Conservation (phyloP, 2,329 filamentous ascomycete genomes). For the Lachnellula cervina region DNA sequence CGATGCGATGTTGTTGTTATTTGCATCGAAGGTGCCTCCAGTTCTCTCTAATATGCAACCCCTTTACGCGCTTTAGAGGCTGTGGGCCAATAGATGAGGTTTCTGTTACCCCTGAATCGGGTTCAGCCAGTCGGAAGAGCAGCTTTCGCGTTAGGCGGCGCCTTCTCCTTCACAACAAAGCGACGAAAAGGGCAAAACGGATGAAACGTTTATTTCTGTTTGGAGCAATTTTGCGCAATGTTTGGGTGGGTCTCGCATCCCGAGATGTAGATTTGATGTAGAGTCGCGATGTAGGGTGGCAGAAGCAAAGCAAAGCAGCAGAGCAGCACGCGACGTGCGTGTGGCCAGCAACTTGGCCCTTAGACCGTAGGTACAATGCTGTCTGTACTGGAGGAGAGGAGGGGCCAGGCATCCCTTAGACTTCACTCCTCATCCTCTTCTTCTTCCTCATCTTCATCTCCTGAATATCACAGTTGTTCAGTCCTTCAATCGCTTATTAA, state of each 20-base stretch:
- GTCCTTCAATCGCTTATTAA: neutral
- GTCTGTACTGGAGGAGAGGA: conserved; percentile 2
- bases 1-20: conserved; percentile 17
- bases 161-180: conserved; percentile 27
- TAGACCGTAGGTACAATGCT: conserved; percentile 5
- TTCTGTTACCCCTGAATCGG: conserved; percentile 11
- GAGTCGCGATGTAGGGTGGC: conserved; percentile 20
- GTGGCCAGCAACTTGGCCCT: conserved; percentile 8
- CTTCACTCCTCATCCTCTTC: neutral
- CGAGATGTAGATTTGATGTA: conserved; percentile 14
- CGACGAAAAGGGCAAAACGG: conserved; percentile 10
- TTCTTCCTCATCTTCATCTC: neutral
- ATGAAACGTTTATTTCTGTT: conserved; percentile 22
- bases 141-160: conserved; percentile 21
- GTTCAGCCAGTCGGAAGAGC: conserved; percentile 21
- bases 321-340: conserved; percentile 24
- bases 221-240: conserved; percentile 25
- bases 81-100: conserved; percentile 17
- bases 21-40: neutral
- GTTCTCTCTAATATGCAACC: conserved; percentile 6
- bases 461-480: neutral
- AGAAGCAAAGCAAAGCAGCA: neutral
- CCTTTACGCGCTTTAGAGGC: conserved; percentile 30
- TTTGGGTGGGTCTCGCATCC: conserved; percentile 12
- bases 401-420: neutral